Conservation (phyloP, 768 basidiomycete genomes). For the Cyclocybe aegerita region DNA sequence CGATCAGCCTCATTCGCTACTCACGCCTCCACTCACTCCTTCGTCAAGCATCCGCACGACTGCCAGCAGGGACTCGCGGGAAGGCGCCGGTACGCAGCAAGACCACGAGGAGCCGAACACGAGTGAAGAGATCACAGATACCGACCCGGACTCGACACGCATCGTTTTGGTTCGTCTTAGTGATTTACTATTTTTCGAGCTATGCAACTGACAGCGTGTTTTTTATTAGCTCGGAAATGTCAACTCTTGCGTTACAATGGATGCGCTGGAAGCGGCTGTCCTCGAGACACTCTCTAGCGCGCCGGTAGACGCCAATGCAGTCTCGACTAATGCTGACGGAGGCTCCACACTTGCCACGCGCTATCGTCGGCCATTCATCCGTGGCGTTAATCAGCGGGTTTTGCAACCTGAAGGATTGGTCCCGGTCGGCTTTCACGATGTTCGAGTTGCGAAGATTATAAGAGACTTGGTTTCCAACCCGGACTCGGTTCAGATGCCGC, state of each 20-base stretch:
- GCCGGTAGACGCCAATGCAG: background rate
- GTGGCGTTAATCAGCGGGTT: slow-evolving; percentile 56
- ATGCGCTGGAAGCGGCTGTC: slow-evolving; percentile 26
- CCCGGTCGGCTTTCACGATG: slow-evolving; percentile 61
- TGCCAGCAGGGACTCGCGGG: slow-evolving; percentile 30
- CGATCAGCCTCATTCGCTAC: slow-evolving; percentile 36
- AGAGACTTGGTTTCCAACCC: slow-evolving; percentile 37
- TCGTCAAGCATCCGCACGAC: slow-evolving; percentile 51
- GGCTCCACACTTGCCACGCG: background rate
- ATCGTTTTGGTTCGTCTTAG: slow-evolving; percentile 32
- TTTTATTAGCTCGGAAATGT: slow-evolving; percentile 35
- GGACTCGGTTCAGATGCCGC: slow-evolving; percentile 24
- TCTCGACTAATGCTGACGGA: background rate
- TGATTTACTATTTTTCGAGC: background rate
- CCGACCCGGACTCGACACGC: slow-evolving; percentile 30
- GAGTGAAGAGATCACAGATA: slow-evolving; percentile 20
- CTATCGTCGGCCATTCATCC: slow-evolving; percentile 31
- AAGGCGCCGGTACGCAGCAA: slow-evolving; percentile 10
- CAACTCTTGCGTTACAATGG: slow-evolving; percentile 25
- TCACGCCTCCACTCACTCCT: slow-evolving; percentile 73
- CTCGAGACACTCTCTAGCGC: slow-evolving; percentile 19
- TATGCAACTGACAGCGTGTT: background rate
- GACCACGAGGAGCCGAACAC: slow-evolving; percentile 18
- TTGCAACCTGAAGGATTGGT: slow-evolving; percentile 52
- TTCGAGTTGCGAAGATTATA: slow-evolving; percentile 51